These are phyloP conservation scores for Umbelopsis ramanniana DNA, from an alignment of 192 early-diverging fungal genomes.

Conservation along the genomic window DNA sequence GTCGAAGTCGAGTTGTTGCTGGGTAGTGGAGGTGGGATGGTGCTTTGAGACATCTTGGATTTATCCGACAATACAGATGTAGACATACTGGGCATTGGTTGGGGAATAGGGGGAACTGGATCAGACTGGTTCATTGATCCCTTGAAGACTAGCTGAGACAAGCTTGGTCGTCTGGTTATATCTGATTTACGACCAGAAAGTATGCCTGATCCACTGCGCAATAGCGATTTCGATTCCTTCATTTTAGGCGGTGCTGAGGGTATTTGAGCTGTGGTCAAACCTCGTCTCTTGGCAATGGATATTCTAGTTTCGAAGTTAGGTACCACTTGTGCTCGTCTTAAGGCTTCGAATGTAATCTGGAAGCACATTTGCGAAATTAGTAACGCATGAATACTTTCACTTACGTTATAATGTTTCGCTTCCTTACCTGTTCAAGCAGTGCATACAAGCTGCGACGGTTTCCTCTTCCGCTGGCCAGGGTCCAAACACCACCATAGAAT, in stretches of 20 bases:
- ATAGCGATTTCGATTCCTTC: slow-evolving; percentile 3
- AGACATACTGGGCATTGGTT: slow-evolving; percentile 9
- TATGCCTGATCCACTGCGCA: slow-evolving; percentile 2
- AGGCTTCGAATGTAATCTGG: slow-evolving; percentile 42
- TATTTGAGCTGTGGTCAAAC: slow-evolving; percentile 24
- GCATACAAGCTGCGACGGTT: slow-evolving; percentile 40
- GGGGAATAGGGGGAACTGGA: slow-evolving; percentile 16
- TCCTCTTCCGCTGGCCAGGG: slow-evolving; percentile 22
- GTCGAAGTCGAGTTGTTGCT: slow-evolving; percentile 31
- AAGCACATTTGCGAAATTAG: neutral
- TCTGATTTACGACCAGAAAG: slow-evolving; percentile 4
- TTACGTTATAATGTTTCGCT: too few relatives aligned
- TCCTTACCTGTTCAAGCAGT: slow-evolving; percentile 35
- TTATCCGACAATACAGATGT: slow-evolving; percentile 6
- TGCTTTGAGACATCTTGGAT: slow-evolving; percentile 29
- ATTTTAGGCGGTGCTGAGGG: slow-evolving; percentile 10
- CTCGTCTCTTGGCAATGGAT: slow-evolving; percentile 41
- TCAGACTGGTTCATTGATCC: slow-evolving; percentile 27
- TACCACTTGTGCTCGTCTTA: slow-evolving; percentile 41
- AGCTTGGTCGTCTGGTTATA: slow-evolving; percentile 23
- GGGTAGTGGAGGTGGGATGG: slow-evolving; percentile 27
- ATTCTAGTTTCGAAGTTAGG: slow-evolving; percentile 49
- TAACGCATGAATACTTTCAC: too few relatives aligned
- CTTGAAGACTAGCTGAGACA: slow-evolving; percentile 38
- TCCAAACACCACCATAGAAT: slow-evolving; percentile 40